These are phyloP conservation scores for Pleurotus salmoneostramineus DNA, from an alignment of 768 basidiomycete species.

Conservation along the genomic window DNA sequence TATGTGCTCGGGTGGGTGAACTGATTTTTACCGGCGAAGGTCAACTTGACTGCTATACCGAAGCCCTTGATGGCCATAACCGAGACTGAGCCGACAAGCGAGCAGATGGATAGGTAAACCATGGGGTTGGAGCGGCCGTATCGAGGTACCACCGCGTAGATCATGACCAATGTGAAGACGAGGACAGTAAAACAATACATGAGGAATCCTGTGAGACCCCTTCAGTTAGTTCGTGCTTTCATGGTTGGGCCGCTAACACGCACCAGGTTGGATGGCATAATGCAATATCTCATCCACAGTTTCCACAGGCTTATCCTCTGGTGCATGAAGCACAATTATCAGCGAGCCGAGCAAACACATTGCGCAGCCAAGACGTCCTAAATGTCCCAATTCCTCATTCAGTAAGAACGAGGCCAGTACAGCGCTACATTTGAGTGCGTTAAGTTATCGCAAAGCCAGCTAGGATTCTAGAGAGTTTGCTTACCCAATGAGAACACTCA, in stretches of 20 bases:
- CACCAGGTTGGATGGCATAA: slow-evolving; percentile 93
- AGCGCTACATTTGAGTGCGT: slow-evolving; percentile 48
- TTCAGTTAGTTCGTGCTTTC: no score
- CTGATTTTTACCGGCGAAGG: slow-evolving; percentile 90
- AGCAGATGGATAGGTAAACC: slow-evolving; percentile 96
- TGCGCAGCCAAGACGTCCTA: slow-evolving; percentile 85
- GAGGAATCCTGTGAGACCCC: slow-evolving; percentile 66
- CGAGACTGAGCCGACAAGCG: slow-evolving; percentile 92
- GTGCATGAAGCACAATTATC: slow-evolving; percentile 94
- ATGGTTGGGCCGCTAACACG: no score
- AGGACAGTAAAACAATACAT: slow-evolving; percentile 86
- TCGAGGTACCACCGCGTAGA: slow-evolving; percentile 78
- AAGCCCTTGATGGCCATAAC: slow-evolving; percentile 99
- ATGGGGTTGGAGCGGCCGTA: slow-evolving; percentile 86
- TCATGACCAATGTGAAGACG: slow-evolving; percentile 81
- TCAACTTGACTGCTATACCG: slow-evolving; percentile 94
- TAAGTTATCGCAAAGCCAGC: slow-evolving; percentile 7
- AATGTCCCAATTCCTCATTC: slow-evolving; percentile 89
- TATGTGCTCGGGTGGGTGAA: slow-evolving; percentile 95
- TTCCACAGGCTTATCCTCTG: slow-evolving; percentile 88
- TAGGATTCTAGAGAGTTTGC: slow-evolving; percentile 27
- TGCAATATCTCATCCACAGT: slow-evolving; percentile 92
- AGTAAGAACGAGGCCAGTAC: slow-evolving; percentile 91
- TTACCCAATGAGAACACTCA: slow-evolving; percentile 95
- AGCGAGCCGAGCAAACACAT: slow-evolving; percentile 84